These are phyloP conservation scores for Taiozyma sp. DNA, from an alignment of 1,139 yeast genomes.

Conservation along the genomic window DNA sequence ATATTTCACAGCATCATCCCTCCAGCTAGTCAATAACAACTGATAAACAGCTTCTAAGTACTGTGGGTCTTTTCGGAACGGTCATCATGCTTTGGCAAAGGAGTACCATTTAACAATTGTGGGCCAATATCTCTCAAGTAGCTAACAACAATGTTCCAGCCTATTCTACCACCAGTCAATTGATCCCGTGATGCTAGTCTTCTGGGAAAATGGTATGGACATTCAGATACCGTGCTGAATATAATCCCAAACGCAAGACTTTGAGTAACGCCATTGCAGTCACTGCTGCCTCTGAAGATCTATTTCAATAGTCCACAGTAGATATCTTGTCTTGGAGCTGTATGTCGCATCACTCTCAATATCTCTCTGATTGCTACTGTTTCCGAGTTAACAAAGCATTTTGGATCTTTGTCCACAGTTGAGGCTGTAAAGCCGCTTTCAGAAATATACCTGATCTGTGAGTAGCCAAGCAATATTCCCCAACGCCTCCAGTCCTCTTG, in stretches of 20 bases:
- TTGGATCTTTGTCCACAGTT: too few relatives aligned
- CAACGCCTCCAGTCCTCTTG: too few relatives aligned
- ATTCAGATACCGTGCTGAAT: slow-evolving; percentile 36
- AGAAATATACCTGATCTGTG: too few relatives aligned
- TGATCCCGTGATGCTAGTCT: slow-evolving; percentile 38
- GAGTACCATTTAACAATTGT: slow-evolving; percentile 30
- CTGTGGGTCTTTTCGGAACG: slow-evolving; percentile 36
- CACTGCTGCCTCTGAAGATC: slow-evolving; percentile 29
- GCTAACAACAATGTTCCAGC: slow-evolving; percentile 40
- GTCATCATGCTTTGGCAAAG: slow-evolving; percentile 35
- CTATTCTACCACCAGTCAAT: slow-evolving; percentile 37
- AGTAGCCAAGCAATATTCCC: too few relatives aligned
- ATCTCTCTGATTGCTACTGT: too few relatives aligned
- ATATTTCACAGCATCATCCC: slow-evolving; percentile 35
- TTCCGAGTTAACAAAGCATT: too few relatives aligned
- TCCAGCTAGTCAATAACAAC: slow-evolving; percentile 35
- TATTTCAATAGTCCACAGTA: too few relatives aligned
- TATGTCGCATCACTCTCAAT: too few relatives aligned
- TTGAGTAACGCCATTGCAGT: slow-evolving; percentile 37
- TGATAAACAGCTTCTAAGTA: slow-evolving; percentile 34
- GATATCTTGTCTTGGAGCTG: too few relatives aligned
- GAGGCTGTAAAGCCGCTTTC: too few relatives aligned
- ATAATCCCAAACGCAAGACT: slow-evolving; percentile 36
- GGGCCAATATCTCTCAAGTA: slow-evolving; percentile 32
- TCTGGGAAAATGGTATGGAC: slow-evolving; percentile 37